Base-by-base conservation (phyloP, 2,329 filamentous ascomycete species). In the Bipolaris sorokiniana region DNA sequence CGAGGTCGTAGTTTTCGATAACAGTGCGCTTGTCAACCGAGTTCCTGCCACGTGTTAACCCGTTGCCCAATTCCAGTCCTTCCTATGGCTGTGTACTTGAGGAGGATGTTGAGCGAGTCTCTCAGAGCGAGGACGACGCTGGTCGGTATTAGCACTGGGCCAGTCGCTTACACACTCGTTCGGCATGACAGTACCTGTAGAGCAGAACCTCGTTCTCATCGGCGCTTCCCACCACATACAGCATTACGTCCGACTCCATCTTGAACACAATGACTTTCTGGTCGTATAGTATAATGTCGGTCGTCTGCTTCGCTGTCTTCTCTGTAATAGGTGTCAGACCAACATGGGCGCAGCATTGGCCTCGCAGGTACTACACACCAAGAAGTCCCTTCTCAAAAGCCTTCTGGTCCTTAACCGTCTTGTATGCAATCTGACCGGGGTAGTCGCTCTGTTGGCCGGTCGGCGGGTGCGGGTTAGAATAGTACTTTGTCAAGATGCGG, bases 161-260 rank as follows among this genome's bases (percentile, higher is more conserved):
- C 31, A 16, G 16, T 3, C 1, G 10, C 7, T 20, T 23, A 3
- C 3, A 7, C 10, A 18, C 18, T n/a, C 10, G n/a, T 20, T n/a
- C 15, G 26, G 34, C 9, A 15, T 11, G 22, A 9, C 40, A 57
- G 1, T 69, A 75, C 73, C 78, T 97, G 82, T 97, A 98, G 50
- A 99, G 84, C 76, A 99, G 82, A 53, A 99, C 90, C 81, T 99
- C 95, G 78, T 98, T 99, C 84, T 99, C 95, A 51, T 97, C 92
- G 51, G 91, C 85, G 33, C 72, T 88, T 64, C 94, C 94, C 10
- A 99, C 91, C 23, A 98, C 90, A 76, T 98, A 98, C 44, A 91
- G 86, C 90, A 97, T 97, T 55, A 98, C 90, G 77, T 99, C 95
- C 68, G 91, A 92, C 82, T 99, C 95, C 81, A 90, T 90, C 87